These are phyloP conservation scores for Pseudogymnoascus sp. DNA, from an alignment of 2,329 filamentous ascomycete genomes.

Conservation along the genomic window DNA sequence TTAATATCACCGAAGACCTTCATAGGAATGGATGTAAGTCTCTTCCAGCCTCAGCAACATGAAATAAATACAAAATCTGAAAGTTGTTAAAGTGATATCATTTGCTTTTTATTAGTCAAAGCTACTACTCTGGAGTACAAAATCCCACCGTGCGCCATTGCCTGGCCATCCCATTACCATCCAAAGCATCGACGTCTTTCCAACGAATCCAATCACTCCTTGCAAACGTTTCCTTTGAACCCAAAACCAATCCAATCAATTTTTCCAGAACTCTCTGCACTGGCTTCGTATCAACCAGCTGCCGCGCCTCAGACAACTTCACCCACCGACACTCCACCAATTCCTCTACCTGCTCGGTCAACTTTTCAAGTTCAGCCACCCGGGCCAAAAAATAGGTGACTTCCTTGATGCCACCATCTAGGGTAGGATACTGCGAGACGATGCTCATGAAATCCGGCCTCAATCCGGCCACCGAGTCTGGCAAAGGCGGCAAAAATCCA, in stretches of 20 bases:
- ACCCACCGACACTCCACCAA: constrained; percentile 5
- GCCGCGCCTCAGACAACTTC: neutral
- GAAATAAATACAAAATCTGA: neutral
- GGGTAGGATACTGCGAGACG: neutral
- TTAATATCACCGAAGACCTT: neutral
- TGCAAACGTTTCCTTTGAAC: neutral
- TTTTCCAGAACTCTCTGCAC: neutral
- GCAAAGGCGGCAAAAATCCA: neutral
- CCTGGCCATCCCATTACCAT: neutral
- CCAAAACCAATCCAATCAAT: neutral
- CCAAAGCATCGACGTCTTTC: neutral
- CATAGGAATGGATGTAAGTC: neutral
- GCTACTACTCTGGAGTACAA: neutral
- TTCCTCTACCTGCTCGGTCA: neutral
- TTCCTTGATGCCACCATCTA: neutral
- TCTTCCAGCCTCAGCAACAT: neutral
- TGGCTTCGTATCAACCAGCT: neutral
- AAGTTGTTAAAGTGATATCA: neutral
- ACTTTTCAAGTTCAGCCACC: neutral
- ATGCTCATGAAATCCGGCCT: neutral
- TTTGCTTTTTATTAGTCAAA: neutral
- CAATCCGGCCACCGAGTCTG: neutral
- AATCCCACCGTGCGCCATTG: neutral
- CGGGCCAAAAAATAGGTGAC: neutral
- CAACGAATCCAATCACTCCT: neutral